Evolutionary conservation across 1,284 basidiomycete genomes (phyloP), one percentile per base, ranked within the genome.

Genomic region (Sporisorium sorghi): DNA sequence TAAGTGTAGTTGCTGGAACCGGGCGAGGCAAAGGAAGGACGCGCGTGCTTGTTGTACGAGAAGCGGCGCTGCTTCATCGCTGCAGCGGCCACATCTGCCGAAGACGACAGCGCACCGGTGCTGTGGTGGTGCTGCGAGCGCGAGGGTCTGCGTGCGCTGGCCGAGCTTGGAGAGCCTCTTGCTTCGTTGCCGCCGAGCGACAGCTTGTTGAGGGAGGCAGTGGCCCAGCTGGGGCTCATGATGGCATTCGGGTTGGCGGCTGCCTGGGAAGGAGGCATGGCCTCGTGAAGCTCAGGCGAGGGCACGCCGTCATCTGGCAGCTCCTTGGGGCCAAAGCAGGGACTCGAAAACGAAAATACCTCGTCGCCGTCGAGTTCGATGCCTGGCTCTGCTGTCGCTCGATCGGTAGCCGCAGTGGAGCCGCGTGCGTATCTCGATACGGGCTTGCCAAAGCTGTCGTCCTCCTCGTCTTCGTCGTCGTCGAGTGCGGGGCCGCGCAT

Each of bases 311-410:
- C 74, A 24, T 78, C 68, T 21, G 65, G 69, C 28, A 80, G 54
- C 39, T 67, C 39, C 51, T 78, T 75, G 37, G 79, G 71, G 4
- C 78, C 76, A 23, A 81, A 77, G 71, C 67, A 80, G 23, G 80
- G 80, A 48, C 76, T 79, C 3, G 77, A 79, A 47, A 81, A 81
- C 24, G 76, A 59, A 46, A 81, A 81, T 11, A 81, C 77, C 54
- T 79, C 80, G 44, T 78, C 78, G 37, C 66, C 76, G 30, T 71
- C 73, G 40, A 64, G 35, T n/a, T 76, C 70, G 19, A 66, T 56
- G 44, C 73, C 68, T 23, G 63, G 48, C 46, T 74, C 67, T 7
- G 50, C 72, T 1, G 67, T 66, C 2, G 62, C 40, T 6, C 70
- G 39, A 30, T 73, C 60, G 5, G 60, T 59, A 30, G 49, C 49